Evolutionary conservation across 2,329 filamentous ascomycete species (phyloP), one percentile per base, ranked within the genome.

Genomic region (Lachnellula suecica): DNA sequence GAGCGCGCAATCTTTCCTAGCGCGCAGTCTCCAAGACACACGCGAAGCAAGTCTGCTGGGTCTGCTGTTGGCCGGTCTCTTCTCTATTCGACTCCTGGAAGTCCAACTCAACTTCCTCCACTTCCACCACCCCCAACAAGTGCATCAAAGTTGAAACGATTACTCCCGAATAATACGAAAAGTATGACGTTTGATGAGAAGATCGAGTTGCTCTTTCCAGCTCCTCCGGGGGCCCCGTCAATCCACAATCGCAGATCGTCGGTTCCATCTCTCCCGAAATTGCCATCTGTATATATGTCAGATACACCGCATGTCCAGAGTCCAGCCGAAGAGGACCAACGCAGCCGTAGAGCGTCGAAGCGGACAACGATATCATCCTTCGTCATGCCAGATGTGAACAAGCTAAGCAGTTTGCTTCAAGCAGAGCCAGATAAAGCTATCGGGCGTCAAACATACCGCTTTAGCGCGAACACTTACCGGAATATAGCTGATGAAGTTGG

Each of bases 161-260:
- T 79, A 17, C 69, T 73, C 5, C 75, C 78, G 2, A 82, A 81
- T 53, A 68, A 79, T 54, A 81, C 78, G 3, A 77, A 75, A 65
- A 82, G 78, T 62, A 83, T 82, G 79, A 81, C 78, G 0, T 75
- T 81, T 54, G 71, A 82, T 47, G 80, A 83, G 59, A 83, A 82
- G 63, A 79, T 83, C 69, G 68, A 72, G 2, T 64, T 81, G 4
- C 66, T 83, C 22, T 81, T 79, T 56, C 71, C 75, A 3, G 63
- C 67, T 7, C 73, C 45, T 54, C 68, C 44, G 66, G 66, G 48
- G 57, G 55, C 49, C 51, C 58, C 35, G 47, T 57, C 50, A 54
- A 49, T 66, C 58, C 49, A 47, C 4, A 61, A 61, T 29, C 70
- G 71, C 8, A 69, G 69, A 50, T 74, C 73, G 4, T 72, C 72